Percentiles rank a stretch among this genome's conserved stretches.
Conservation (phyloP, 2,329 filamentous ascomycete genomes). For the Pseudocercospora crystallina region DNA sequence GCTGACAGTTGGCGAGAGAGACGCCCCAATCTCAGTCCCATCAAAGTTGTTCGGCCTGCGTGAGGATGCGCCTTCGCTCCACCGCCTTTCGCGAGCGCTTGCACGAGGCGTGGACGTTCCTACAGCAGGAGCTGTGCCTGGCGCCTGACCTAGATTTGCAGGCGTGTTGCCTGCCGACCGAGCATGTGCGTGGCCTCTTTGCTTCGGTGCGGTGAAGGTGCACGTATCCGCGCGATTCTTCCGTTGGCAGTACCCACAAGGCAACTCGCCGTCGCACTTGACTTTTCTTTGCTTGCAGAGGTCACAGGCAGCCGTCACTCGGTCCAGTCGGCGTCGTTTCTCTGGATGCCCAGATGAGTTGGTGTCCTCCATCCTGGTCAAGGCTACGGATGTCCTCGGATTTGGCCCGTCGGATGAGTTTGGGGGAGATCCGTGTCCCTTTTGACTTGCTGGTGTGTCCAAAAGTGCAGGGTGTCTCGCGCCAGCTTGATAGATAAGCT, state of each 20-base stretch:
- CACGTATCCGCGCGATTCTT: constrained; percentile 44
- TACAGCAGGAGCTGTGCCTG: too few relatives aligned
- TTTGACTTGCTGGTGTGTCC: too few relatives aligned
- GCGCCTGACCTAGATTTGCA: too few relatives aligned
- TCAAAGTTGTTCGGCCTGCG: constrained; percentile 13
- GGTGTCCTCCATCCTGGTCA: too few relatives aligned
- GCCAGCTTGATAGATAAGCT: too few relatives aligned
- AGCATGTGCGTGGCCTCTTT: constrained; percentile 13
- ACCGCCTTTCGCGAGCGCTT: not conserved
- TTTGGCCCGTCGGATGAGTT: too few relatives aligned
- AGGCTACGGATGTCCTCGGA: too few relatives aligned
- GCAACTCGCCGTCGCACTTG: constrained; percentile 53
- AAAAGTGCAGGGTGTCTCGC: too few relatives aligned
- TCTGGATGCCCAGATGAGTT: not conserved
- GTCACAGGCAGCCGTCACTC: constrained; percentile 42
- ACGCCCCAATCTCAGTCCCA: constrained; percentile 12
- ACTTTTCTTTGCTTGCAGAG: constrained; percentile 51
- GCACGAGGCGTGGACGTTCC: too few relatives aligned
- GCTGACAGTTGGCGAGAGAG: constrained; percentile 22
- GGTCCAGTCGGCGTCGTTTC: constrained; percentile 25
- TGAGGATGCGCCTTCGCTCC: constrained; percentile 3
- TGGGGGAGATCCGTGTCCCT: too few relatives aligned
- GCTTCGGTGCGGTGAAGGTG: constrained; percentile 29
- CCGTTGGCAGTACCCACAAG: constrained; percentile 51
- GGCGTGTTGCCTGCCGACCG: constrained; percentile 37